Evolutionary conservation across 2,329 filamentous ascomycete species (phyloP), one percentile per base, ranked within the genome.

Genomic region (Pestalotiopsis sp.): DNA sequence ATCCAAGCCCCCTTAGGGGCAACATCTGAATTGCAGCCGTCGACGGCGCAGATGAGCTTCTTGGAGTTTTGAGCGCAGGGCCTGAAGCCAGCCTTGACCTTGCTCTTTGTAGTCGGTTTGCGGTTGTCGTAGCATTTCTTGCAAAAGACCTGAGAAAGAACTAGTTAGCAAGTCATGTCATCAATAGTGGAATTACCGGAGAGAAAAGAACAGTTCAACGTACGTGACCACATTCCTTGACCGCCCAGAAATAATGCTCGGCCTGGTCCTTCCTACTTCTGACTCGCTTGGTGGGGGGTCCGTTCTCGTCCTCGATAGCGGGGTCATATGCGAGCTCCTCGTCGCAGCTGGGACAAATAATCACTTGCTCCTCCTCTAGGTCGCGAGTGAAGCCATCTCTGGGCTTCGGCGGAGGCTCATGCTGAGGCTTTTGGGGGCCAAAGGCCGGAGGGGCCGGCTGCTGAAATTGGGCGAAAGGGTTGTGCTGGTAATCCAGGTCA

Each of bases 161-260:
- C 23, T 9, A 36, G 59, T 61, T 39, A 61, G 59, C n/a, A 61
- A 61, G n/a, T 25, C 23, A 25, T 13, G 14, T 2, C 17, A 11
- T 7, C 9, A 4, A 59, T 4, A 2, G 6, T 27, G 13, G 57
- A 23, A 5, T 27, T 4, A 2, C 23, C 7, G n/a, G 57, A 11
- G 13, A n/a, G 9, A 25, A 23, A 36, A 27, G 12, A 14, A n/a
- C 45, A 27, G 38, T 13, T 13, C 17, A 55, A 60, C 85, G 76
- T 87, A 98, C 96, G 82, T 99, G 96, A 72, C 96, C 96, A 78
- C 96, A 99, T 65, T 87, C 87, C 80, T 95, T 97, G 45, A 96
- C 86, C 0, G 96, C 92, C 94, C 95, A 98, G 71, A 98, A 95
- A 75, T 97, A 92, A 76, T 93, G 91, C 80, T 97, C 94, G 25